phyloP scores from a whole-genome alignment of 2,329 filamentous ascomycete genomes.

The Pseudogymnoascus sp. region DNA sequence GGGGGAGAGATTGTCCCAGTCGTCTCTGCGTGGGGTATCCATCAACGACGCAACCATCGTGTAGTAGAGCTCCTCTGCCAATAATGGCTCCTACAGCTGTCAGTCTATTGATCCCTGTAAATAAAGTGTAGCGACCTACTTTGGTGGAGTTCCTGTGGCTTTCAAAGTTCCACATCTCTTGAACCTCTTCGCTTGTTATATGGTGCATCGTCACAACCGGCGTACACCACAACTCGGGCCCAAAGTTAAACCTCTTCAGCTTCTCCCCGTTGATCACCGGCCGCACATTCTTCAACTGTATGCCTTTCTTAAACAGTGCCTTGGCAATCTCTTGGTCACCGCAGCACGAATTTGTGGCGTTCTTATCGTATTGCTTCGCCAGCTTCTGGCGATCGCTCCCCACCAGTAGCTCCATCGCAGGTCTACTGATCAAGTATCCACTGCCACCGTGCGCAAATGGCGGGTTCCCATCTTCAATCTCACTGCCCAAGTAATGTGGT shows the following conservation, averaged over 20 bases:
- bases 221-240: slow-evolving; percentile 42
- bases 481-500: slow-evolving; percentile 13
- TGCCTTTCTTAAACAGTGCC: slow-evolving; percentile 39
- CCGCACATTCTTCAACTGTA: slow-evolving; percentile 37
- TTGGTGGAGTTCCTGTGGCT: slow-evolving; percentile 25
- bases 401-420: background rate
- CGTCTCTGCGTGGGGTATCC: slow-evolving; percentile 30
- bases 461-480: slow-evolving; percentile 11
- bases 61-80: slow-evolving; percentile 42
- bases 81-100: slow-evolving; percentile 32
- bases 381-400: background rate
- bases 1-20: slow-evolving; percentile 47
- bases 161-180: slow-evolving; percentile 45
- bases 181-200: slow-evolving; percentile 44
- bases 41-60: slow-evolving; percentile 40
- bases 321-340: slow-evolving; percentile 43
- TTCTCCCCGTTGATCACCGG: slow-evolving; percentile 49
- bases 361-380: slow-evolving; percentile 33
- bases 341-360: slow-evolving; percentile 37
- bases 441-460: slow-evolving; percentile 17
- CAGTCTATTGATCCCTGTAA: slow-evolving; percentile 23
- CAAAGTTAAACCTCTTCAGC: slow-evolving; percentile 40
- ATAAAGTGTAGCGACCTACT: slow-evolving; percentile 5
- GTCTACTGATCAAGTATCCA: slow-evolving; percentile 9
- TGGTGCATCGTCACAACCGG: slow-evolving; percentile 51